These are phyloP conservation scores for Didymosphaeria variabile DNA, from an alignment of 2,329 filamentous ascomycete genomes.

Conservation along the genomic window DNA sequence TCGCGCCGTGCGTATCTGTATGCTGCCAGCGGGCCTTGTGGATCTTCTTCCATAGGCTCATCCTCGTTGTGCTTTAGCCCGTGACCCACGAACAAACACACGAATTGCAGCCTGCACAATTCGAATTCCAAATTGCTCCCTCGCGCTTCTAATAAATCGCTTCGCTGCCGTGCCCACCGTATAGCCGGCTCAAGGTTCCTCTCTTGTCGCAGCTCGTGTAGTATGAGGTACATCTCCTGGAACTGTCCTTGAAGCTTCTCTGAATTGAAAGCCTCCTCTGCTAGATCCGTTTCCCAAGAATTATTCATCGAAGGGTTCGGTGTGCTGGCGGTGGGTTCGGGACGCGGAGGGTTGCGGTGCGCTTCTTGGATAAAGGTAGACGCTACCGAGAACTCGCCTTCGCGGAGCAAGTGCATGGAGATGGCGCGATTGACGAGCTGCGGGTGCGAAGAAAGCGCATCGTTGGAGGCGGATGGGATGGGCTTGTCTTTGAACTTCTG, in stretches of 20 bases:
- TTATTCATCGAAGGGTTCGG: slow-evolving; percentile 45
- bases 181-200: slow-evolving; percentile 85
- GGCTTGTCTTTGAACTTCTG: slow-evolving; percentile 70
- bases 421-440: slow-evolving; percentile 90
- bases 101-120: slow-evolving; percentile 85
- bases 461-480: slow-evolving; percentile 78
- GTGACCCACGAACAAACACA: slow-evolving; percentile 75
- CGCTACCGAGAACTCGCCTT: slow-evolving; percentile 91
- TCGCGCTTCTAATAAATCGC: slow-evolving; percentile 74
- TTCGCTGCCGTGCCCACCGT: slow-evolving; percentile 80
- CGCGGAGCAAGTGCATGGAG: slow-evolving; percentile 93
- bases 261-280: slow-evolving; percentile 68
- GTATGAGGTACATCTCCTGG: slow-evolving; percentile 87
- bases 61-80: slow-evolving; percentile 58
- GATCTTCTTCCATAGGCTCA: slow-evolving; percentile 53
- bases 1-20: slow-evolving; percentile 78
- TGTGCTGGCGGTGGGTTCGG: slow-evolving; percentile 46
- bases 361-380: slow-evolving; percentile 83
- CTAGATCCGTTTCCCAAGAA: slow-evolving; percentile 55
- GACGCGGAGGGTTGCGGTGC: slow-evolving; percentile 55
- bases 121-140: slow-evolving; percentile 97
- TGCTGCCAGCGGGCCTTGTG: slow-evolving; percentile 67
- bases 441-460: slow-evolving; percentile 78
- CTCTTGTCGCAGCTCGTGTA: slow-evolving; percentile 76
- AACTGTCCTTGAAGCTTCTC: slow-evolving; percentile 81